A percentile compares a stretch with the other conserved stretches of the same genome.
phyloP scores from a whole-genome alignment of 1,139 yeast genomes.

The Lodderomyces metapsilosis region DNA sequence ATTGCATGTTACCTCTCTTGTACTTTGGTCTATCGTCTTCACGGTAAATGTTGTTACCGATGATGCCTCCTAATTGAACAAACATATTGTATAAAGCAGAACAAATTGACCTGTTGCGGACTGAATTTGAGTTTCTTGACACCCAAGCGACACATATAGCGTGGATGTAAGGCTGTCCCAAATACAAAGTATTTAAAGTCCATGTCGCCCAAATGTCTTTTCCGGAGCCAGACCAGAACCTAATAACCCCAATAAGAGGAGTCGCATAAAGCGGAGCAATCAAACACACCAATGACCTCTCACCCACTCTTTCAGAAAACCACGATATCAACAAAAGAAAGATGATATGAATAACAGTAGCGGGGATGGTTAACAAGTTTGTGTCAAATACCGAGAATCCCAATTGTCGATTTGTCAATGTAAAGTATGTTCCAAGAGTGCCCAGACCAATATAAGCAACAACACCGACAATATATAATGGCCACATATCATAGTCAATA shows the following conservation, averaged over 20 bases:
- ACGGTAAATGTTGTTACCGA: constrained; percentile 53
- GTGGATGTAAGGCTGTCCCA: constrained; percentile 51
- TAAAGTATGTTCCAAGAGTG: constrained; percentile 29
- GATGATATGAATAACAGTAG: constrained; percentile 16
- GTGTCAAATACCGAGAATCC: constrained; percentile 58
- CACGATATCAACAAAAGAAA: constrained; percentile 41
- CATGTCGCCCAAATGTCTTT: constrained; percentile 53
- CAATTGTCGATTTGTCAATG: constrained; percentile 39
- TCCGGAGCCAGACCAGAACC: constrained; percentile 53
- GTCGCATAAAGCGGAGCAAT: constrained; percentile 38
- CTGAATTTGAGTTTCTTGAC: constrained; percentile 59
- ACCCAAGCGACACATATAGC: constrained; percentile 62
- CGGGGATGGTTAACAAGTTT: constrained; percentile 54
- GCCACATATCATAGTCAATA: constrained; percentile 58
- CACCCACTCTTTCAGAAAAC: constrained; percentile 36
- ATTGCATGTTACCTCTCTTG: constrained; percentile 46
- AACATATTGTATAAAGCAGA: constrained; percentile 58
- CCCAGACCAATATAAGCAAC: constrained; percentile 42
- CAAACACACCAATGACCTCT: constrained; percentile 32
- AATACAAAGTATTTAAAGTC: constrained; percentile 42
- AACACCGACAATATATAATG: constrained; percentile 53
- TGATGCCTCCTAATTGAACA: constrained; percentile 55
- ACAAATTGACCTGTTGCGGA: constrained; percentile 47
- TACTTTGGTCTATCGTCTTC: constrained; percentile 57
- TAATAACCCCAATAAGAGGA: constrained; percentile 39